Evolutionary conservation across 331 rosid species (phyloP).

Genomic region (Rhamnella rubrinervis): DNA sequence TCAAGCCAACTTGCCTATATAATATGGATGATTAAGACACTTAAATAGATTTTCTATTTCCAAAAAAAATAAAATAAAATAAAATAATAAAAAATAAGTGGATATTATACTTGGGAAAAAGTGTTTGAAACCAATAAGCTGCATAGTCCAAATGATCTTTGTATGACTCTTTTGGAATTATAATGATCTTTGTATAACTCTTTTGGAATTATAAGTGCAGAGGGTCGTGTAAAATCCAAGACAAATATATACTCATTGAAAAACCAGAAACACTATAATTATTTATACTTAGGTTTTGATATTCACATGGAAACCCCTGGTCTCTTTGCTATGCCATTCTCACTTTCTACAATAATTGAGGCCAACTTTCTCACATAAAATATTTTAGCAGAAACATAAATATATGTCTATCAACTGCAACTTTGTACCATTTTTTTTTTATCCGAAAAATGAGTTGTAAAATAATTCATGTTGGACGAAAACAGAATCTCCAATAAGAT

Average conservation of each 20-base stretch:
- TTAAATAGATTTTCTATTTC: no score
- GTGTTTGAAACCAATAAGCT: no score
- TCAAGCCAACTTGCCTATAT: no score
- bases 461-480: slow-evolving; percentile 36
- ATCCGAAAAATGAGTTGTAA: not conserved
- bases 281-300: not conserved
- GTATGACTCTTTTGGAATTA: no score
- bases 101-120: no score
- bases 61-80: no score
- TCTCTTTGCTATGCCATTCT: not conserved
- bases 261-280: not conserved
- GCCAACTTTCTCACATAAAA: no score
- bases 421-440: not conserved
- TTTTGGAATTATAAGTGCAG: no score
- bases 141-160: no score
- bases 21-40: no score
- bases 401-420: slow-evolving; percentile 10
- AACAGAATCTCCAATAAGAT: slow-evolving; percentile 43
- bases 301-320: slow-evolving; percentile 14
- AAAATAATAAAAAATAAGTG: no score
- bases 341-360: not conserved
- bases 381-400: not conserved
- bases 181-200: no score
- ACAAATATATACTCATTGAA: not conserved
- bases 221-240: not conserved